A percentile compares a stretch with the other conserved stretches of the same genome.
phyloP scores from a whole-genome alignment of 2,329 filamentous ascomycete genomes.

The Pyrenochaeta sp. region DNA sequence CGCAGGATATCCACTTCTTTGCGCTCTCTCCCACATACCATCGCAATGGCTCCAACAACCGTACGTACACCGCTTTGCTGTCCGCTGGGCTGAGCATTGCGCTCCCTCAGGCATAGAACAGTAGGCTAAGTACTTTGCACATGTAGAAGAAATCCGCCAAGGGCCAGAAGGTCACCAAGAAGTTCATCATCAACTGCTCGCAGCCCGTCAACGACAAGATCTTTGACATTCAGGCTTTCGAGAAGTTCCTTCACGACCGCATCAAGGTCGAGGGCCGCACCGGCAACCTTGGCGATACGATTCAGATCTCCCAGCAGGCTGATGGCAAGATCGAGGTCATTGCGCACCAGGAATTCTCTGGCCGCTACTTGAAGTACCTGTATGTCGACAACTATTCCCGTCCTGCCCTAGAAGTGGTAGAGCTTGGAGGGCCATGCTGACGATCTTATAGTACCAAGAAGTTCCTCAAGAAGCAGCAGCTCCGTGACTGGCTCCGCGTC shows the following conservation, averaged over 20 bases:
- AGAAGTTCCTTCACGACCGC: conserved; percentile 99
- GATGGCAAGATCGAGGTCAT: conserved; percentile 99
- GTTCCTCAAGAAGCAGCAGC: conserved; percentile 99
- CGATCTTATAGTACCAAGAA: conserved; percentile 89
- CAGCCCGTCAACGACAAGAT: conserved; percentile 99
- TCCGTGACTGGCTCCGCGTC: conserved; percentile 99
- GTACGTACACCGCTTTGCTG: conserved; percentile 99
- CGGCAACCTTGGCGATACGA: conserved; percentile 94
- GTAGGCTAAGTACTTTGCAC: conserved; percentile 84
- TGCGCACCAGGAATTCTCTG: conserved; percentile 96
- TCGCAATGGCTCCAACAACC: conserved; percentile 84
- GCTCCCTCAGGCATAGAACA: conserved; percentile 64
- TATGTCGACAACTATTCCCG: conserved; percentile 61
- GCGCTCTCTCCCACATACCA: conserved; percentile 63
- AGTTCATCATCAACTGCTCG: conserved; percentile 99
- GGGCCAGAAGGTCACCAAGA: conserved; percentile 81
- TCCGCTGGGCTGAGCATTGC: conserved; percentile 62
- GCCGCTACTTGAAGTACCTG: conserved; percentile 99
- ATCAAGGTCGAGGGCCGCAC: conserved; percentile 99
- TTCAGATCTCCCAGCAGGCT: conserved; percentile 87
- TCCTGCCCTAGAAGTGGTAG: background rate
- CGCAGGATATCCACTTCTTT: conserved; percentile 95
- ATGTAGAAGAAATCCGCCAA: conserved; percentile 66
- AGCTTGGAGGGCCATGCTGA: conserved; percentile 17
- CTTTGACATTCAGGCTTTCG: conserved; percentile 98